Evolutionary conservation across 148 eudicot genomes (phyloP).

Genomic region (Rhododendron griersonianum): DNA sequence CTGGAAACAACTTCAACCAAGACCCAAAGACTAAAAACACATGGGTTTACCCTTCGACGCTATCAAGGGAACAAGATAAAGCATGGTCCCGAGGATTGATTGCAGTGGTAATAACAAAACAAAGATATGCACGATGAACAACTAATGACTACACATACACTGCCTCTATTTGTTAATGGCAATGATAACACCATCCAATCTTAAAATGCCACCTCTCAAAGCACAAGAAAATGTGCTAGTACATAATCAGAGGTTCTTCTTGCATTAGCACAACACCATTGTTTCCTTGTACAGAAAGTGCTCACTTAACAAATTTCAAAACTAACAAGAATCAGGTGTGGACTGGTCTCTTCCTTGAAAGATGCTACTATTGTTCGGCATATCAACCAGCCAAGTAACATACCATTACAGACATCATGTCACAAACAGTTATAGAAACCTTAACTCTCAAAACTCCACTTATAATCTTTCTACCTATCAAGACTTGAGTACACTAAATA

Average conservation of each 20-base stretch:
- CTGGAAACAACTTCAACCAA: background rate
- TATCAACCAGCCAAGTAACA: background rate
- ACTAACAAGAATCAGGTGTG: background rate
- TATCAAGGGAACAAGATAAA: background rate
- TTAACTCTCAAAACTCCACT: conserved; percentile 1
- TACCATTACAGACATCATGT: background rate
- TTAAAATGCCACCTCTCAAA: conserved; percentile 2
- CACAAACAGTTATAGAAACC: background rate
- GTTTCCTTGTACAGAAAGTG: background rate
- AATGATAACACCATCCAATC: background rate
- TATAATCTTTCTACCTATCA: background rate
- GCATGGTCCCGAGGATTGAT: background rate
- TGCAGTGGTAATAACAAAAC: background rate
- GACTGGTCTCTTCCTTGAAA: background rate
- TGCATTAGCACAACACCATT: background rate
- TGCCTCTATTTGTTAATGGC: background rate
- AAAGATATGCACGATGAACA: background rate
- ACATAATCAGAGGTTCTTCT: background rate
- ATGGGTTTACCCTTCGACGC: background rate
- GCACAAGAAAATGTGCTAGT: background rate
- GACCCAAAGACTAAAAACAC: background rate
- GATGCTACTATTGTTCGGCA: background rate
- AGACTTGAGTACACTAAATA: background rate
- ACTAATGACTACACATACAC: background rate
- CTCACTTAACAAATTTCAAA: background rate